phyloP scores from a whole-genome alignment of 176 grass and related monocot genomes.

The Aegilops bicornis region DNA sequence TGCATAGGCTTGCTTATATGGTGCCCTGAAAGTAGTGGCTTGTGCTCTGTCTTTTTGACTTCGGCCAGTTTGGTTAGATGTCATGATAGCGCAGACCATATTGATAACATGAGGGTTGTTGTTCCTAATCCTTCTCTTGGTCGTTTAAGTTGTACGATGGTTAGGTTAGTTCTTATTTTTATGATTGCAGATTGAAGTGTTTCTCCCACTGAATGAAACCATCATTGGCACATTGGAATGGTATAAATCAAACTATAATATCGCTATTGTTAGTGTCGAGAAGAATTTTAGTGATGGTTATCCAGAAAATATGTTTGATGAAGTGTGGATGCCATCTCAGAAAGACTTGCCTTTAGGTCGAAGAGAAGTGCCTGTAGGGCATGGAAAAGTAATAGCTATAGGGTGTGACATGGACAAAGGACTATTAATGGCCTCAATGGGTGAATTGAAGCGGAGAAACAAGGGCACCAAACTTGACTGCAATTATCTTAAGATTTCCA shows the following conservation, averaged over 20 bases:
- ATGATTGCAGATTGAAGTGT: slow-evolving; percentile 27
- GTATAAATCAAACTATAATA: slow-evolving; percentile 26
- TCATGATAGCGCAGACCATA: neutral
- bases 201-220: slow-evolving; percentile 8
- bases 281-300: neutral
- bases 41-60: neutral
- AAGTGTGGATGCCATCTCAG: neutral
- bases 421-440: slow-evolving; percentile 12
- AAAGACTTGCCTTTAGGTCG: too few relatives aligned
- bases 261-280: slow-evolving; percentile 12
- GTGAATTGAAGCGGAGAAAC: too few relatives aligned
- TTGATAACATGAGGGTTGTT: neutral
- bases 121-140: neutral
- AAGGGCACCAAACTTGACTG: neutral
- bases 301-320: neutral
- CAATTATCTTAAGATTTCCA: neutral
- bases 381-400: neutral
- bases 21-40: neutral
- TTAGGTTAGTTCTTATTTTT: neutral
- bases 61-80: slow-evolving; percentile 31
- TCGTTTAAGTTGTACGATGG: neutral
- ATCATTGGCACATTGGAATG: slow-evolving; percentile 10
- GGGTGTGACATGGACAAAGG: neutral
- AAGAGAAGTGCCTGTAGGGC: too few relatives aligned
- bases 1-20: slow-evolving; percentile 33